A percentile compares a stretch with the other conserved stretches of the same genome.
Conservation (phyloP, 2,329 filamentous ascomycete species). For the Cercospora zeae-maydis region DNA sequence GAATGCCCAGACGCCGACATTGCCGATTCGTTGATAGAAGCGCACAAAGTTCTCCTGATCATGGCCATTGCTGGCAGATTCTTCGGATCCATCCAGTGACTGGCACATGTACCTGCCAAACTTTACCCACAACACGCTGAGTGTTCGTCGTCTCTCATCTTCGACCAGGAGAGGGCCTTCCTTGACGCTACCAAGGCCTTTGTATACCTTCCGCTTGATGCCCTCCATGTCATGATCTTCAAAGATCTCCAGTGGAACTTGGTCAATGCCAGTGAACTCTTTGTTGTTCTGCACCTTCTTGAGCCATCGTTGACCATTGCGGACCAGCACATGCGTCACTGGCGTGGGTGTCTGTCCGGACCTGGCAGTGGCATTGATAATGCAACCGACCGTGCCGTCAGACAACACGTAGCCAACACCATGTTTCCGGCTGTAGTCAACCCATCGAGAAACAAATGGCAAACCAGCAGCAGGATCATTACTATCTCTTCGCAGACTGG, state of each 20-base stretch:
- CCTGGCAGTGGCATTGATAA: conserved; percentile 47
- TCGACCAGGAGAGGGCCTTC: conserved; percentile 32
- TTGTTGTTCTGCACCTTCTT: conserved; percentile 39
- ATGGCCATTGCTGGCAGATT: conserved; percentile 29
- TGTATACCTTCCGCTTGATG: conserved; percentile 56
- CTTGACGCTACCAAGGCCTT: conserved; percentile 39
- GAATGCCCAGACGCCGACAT: conserved; percentile 78
- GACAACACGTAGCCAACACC: conserved; percentile 80
- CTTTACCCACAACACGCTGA: conserved; percentile 60
- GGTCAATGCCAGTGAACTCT: conserved; percentile 57
- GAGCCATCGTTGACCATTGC: conserved; percentile 67
- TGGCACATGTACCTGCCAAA: conserved; percentile 67
- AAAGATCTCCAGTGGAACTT: conserved; percentile 63
- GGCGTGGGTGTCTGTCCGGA: conserved; percentile 43
- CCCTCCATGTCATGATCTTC: conserved; percentile 66
- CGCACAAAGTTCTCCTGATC: conserved; percentile 59
- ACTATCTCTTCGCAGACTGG: conserved; percentile 15
- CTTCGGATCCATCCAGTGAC: conserved; percentile 45
- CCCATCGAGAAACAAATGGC: conserved; percentile 69
- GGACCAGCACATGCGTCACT: conserved; percentile 68
- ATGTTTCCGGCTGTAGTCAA: conserved; percentile 84
- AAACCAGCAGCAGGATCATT: conserved; percentile 39
- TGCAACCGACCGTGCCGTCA: conserved; percentile 73
- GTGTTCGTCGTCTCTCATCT: conserved; percentile 51
- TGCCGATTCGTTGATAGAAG: conserved; percentile 77